Conservation (phyloP, 352 stramenopile genomes). For the Globisporangium iwayamae region DNA sequence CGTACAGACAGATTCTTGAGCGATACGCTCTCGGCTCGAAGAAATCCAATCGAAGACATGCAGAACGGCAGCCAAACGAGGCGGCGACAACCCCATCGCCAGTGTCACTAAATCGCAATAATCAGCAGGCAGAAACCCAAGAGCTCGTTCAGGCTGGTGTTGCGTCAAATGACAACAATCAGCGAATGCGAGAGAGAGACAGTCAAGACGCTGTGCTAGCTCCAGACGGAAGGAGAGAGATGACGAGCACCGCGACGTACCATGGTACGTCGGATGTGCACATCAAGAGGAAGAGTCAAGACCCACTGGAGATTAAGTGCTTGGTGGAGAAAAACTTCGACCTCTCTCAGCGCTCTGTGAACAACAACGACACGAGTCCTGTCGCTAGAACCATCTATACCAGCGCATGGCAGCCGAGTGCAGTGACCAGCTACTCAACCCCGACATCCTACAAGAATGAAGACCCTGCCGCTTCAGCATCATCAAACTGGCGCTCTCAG, state of each 20-base stretch:
- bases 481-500: background rate
- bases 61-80: background rate
- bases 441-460: background rate
- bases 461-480: background rate
- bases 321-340: background rate
- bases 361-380: background rate
- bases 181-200: background rate
- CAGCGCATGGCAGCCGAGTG: background rate
- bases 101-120: background rate
- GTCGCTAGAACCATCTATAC: background rate
- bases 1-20: slow-evolving; percentile 41
- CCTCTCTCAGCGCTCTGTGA: background rate
- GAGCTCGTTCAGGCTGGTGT: background rate
- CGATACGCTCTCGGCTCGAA: slow-evolving; percentile 29
- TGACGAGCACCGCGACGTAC: background rate
- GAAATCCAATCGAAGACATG: slow-evolving; percentile 13
- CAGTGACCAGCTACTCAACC: background rate
- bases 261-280: background rate
- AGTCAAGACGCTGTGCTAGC: background rate
- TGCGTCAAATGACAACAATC: background rate
- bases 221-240: background rate
- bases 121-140: background rate
- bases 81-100: background rate
- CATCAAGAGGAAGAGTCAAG: background rate
- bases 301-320: background rate